These are phyloP conservation scores for Xanthoceras sorbifolium DNA, from an alignment of 345 rosid species.

Conservation along the genomic window DNA sequence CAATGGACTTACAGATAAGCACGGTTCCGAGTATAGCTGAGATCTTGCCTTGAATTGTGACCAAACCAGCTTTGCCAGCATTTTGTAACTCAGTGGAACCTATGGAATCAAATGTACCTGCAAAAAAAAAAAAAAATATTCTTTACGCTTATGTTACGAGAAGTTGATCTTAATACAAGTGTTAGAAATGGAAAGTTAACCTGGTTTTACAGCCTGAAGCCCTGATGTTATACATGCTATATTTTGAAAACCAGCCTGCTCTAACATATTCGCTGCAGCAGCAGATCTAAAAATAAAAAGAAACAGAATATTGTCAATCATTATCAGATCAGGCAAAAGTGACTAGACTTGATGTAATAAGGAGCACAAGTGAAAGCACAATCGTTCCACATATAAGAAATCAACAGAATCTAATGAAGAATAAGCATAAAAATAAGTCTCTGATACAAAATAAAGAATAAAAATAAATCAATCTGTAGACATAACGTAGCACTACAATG, in stretches of 20 bases:
- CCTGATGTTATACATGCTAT: conserved; percentile 88
- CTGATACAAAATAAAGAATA: too few relatives aligned
- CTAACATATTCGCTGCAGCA: conserved; percentile 77
- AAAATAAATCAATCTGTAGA: too few relatives aligned
- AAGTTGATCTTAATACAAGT: background rate
- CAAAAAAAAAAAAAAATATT: conserved; percentile 12
- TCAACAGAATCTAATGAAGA: background rate
- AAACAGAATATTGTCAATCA: conserved; percentile 22
- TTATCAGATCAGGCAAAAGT: conserved; percentile 11
- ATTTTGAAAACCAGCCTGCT: conserved; percentile 69
- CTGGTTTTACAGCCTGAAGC: conserved; percentile 83
- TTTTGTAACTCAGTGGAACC: conserved; percentile 71
- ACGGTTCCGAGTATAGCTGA: conserved; percentile 93
- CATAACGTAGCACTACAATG: background rate
- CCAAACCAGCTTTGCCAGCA: conserved; percentile 93
- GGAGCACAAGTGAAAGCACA: background rate
- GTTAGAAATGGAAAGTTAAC: conserved; percentile 30
- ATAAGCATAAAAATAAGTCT: background rate
- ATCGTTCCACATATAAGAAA: background rate
- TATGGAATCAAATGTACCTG: conserved; percentile 79
- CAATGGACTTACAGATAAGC: conserved; percentile 69
- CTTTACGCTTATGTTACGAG: background rate
- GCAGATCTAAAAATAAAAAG: conserved; percentile 59
- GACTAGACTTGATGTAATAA: background rate
- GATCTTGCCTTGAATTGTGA: conserved; percentile 86